These are phyloP conservation scores for Kwoniella sp. DNA, from an alignment of 768 basidiomycete genomes.

Conservation along the genomic window DNA sequence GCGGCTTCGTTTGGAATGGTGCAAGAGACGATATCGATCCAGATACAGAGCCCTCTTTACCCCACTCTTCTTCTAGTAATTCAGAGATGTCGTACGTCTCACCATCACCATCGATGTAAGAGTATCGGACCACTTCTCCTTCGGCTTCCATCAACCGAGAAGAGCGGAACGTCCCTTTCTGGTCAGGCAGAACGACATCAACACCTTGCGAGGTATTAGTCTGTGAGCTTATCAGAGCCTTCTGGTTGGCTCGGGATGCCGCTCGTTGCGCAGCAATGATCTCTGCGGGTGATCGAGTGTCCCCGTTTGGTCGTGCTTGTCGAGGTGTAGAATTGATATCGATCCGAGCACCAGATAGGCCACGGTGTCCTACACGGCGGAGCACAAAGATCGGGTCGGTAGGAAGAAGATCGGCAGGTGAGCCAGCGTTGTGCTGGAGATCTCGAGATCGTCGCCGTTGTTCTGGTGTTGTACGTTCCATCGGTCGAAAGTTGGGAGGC, in stretches of 20 bases:
- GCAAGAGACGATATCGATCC: background rate
- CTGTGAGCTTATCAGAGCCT: conserved; percentile 81
- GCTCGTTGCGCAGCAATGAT: conserved; percentile 92
- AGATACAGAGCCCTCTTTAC: conserved; percentile 16
- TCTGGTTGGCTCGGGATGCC: conserved; percentile 78
- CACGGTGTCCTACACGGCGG: conserved; percentile 65
- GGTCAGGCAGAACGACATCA: conserved; percentile 79
- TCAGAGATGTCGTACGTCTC: conserved; percentile 92
- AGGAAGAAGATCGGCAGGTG: conserved; percentile 70
- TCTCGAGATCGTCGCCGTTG: conserved; percentile 86
- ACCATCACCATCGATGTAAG: conserved; percentile 86
- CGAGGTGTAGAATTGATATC: conserved; percentile 13
- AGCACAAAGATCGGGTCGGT: conserved; percentile 90
- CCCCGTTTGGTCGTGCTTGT: conserved; percentile 3
- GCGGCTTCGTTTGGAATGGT: background rate
- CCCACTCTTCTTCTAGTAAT: conserved; percentile 84
- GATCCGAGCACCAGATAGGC: conserved; percentile 8
- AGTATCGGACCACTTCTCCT: conserved; percentile 81
- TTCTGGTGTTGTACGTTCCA: conserved; percentile 65
- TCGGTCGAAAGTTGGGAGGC: conserved; percentile 70
- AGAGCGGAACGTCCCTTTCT: conserved; percentile 80
- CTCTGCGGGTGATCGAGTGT: conserved; percentile 68
- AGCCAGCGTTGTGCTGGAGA: conserved; percentile 70
- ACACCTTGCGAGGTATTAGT: conserved; percentile 82
- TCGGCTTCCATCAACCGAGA: conserved; percentile 65